Conservation (phyloP, 108 stramenopile genomes). For the Fragilaria radians region DNA sequence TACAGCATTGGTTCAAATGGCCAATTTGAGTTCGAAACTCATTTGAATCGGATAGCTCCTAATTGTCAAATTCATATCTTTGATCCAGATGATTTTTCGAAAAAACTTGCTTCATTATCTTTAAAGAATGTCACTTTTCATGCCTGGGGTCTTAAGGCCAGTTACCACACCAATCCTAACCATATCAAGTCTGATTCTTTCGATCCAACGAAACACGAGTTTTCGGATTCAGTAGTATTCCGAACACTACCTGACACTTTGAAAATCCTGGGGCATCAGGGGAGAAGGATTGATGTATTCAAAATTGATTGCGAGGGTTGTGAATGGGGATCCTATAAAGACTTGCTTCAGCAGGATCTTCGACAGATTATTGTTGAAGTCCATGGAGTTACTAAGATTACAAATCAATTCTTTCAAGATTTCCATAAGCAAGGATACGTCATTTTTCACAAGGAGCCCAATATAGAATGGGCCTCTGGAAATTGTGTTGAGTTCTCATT, state of each 20-base stretch:
- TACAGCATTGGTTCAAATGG: conserved; percentile 28
- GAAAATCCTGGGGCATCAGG: conserved; percentile 20
- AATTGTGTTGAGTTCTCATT: conserved; percentile 23
- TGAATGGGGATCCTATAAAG: conserved; percentile 33
- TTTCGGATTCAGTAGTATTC: background rate
- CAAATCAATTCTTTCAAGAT: conserved; percentile 5
- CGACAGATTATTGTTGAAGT: conserved; percentile 50
- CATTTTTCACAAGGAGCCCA: conserved; percentile 37
- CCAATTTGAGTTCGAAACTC: conserved; percentile 24
- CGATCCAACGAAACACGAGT: background rate
- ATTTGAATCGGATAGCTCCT: conserved; percentile 26
- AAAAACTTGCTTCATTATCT: background rate
- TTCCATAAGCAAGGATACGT: conserved; percentile 16
- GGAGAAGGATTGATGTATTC: conserved; percentile 34
- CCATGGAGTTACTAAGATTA: conserved; percentile 8
- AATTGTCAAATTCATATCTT: conserved; percentile 49
- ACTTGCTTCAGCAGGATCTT: conserved; percentile 20
- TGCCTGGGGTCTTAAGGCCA: conserved; percentile 27
- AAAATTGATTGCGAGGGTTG: conserved; percentile 52
- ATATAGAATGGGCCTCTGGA: conserved; percentile 19
- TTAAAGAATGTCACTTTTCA: conserved; percentile 18
- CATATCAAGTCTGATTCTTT: background rate
- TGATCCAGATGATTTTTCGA: conserved; percentile 15
- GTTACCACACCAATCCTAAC: background rate
- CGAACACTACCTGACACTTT: conserved; percentile 24